These are phyloP conservation scores for Suhomyces taliae DNA, from an alignment of 1,139 yeast genomes.

Conservation along the genomic window DNA sequence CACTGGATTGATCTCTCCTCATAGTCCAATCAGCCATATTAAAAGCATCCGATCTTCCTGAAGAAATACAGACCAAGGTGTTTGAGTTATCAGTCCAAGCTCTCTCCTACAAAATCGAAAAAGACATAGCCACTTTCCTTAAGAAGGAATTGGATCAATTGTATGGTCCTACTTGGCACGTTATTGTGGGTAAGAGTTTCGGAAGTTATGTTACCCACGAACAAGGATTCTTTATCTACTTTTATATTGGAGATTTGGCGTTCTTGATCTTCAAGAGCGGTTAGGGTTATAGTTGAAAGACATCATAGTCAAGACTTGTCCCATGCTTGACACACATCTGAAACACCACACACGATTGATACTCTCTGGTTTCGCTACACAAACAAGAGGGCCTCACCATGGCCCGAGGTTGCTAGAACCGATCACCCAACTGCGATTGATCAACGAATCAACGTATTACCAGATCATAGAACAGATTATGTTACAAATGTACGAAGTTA, in stretches of 20 bases:
- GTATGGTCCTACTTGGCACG: slow-evolving; percentile 92
- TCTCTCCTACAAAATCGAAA: slow-evolving; percentile 47
- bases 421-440: too few species aligned
- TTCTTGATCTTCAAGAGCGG: slow-evolving; percentile 80
- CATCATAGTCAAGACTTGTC: too few species aligned
- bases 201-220: slow-evolving; percentile 94
- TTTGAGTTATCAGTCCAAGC: slow-evolving; percentile 61
- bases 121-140: slow-evolving; percentile 78
- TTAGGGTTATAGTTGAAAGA: slow-evolving; percentile 14
- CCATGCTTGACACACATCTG: too few species aligned
- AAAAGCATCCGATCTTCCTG: slow-evolving; percentile 51
- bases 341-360: too few species aligned
- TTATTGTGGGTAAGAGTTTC: slow-evolving; percentile 88
- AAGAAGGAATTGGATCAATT: slow-evolving; percentile 66
- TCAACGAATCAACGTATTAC: not conserved
- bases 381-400: too few species aligned
- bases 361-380: too few species aligned
- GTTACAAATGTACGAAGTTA: too few species aligned
- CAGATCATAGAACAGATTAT: not conserved
- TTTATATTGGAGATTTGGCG: slow-evolving; percentile 80
- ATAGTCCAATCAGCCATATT: slow-evolving; percentile 33
- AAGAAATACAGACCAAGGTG: slow-evolving; percentile 59
- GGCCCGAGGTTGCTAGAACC: too few species aligned
- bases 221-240: slow-evolving; percentile 79
- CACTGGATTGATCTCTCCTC: not conserved